phyloP scores from a whole-genome alignment of 2,329 filamentous ascomycete species.

The Orbilia quercus region DNA sequence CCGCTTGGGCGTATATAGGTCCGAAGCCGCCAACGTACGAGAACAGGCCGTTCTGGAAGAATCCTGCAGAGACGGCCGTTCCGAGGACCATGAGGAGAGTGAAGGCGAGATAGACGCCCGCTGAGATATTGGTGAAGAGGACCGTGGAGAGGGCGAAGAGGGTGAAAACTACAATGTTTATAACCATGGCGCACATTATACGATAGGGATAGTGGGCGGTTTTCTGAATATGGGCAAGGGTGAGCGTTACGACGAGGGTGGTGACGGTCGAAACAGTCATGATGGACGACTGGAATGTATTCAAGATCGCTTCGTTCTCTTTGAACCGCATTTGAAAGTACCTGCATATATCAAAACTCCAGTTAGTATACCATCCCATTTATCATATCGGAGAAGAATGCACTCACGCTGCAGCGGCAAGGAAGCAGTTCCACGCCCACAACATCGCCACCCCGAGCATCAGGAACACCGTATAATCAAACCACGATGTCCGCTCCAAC shows the following conservation, averaged over 20 bases:
- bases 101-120: slow-evolving; percentile 80
- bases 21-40: slow-evolving; percentile 89
- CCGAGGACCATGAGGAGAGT: slow-evolving; percentile 81
- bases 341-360: slow-evolving; percentile 13
- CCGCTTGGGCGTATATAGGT: slow-evolving; percentile 90
- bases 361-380: slow-evolving; percentile 19
- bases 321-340: slow-evolving; percentile 89
- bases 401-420: slow-evolving; percentile 10
- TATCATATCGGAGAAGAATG: slow-evolving; percentile 10
- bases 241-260: slow-evolving; percentile 79
- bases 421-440: slow-evolving; percentile 82
- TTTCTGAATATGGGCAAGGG: slow-evolving; percentile 76
- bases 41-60: slow-evolving; percentile 94
- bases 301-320: slow-evolving; percentile 74
- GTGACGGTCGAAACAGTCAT: slow-evolving; percentile 85
- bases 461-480: slow-evolving; percentile 85
- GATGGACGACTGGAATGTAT: slow-evolving; percentile 90
- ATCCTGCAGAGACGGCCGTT: slow-evolving; percentile 81
- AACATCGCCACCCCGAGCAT: slow-evolving; percentile 91
- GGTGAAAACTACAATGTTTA: slow-evolving; percentile 81
- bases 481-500: slow-evolving; percentile 77
- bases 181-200: slow-evolving; percentile 78
- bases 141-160: slow-evolving; percentile 84
- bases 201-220: slow-evolving; percentile 87
- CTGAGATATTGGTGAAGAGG: slow-evolving; percentile 72